These are phyloP conservation scores for Aspergillus quadricinctus DNA, from an alignment of 2,329 filamentous ascomycete species.

Conservation along the genomic window DNA sequence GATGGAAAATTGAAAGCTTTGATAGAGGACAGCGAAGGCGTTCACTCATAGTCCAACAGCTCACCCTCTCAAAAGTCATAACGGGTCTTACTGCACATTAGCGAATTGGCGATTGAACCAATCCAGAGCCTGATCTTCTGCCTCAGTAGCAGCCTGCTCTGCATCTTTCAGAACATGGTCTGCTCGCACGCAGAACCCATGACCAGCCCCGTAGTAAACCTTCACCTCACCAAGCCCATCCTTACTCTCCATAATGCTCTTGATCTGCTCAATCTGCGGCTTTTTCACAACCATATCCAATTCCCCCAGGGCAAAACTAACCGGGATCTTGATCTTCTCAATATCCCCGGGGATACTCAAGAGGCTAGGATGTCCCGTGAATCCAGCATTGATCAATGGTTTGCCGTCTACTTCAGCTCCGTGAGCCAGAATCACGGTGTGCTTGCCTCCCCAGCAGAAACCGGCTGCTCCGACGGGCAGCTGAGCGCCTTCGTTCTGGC, in stretches of 20 bases:
- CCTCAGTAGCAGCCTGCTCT: constrained; percentile 19
- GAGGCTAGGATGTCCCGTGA: constrained; percentile 51
- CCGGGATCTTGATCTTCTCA: constrained; percentile 20
- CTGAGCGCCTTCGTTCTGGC: constrained; percentile 25
- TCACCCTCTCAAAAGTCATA: neutral
- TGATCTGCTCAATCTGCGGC: constrained; percentile 17
- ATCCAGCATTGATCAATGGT: constrained; percentile 48
- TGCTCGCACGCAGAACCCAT: constrained; percentile 27
- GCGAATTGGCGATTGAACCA: constrained; percentile 14
- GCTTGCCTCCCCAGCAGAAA: constrained; percentile 62
- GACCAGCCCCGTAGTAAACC: constrained; percentile 22
- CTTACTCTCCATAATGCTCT: constrained; percentile 17
- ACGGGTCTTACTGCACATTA: neutral
- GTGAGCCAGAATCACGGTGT: constrained; percentile 48
- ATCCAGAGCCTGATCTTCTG: constrained; percentile 24
- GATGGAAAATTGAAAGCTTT: constrained; percentile 47
- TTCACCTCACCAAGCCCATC: constrained; percentile 17
- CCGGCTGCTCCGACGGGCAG: constrained; percentile 52
- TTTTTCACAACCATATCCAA: constrained; percentile 17
- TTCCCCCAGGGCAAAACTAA: constrained; percentile 22
- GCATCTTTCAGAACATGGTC: constrained; percentile 19
- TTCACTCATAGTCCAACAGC: neutral
- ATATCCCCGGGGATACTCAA: constrained; percentile 48
- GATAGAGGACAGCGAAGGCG: constrained; percentile 16
- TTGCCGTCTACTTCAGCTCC: constrained; percentile 23